Evolutionary conservation across 371 early-diverging fungal species (phyloP), one percentile per base, ranked within the genome.

Genomic region (Quaeritorhiza haematococci): DNA sequence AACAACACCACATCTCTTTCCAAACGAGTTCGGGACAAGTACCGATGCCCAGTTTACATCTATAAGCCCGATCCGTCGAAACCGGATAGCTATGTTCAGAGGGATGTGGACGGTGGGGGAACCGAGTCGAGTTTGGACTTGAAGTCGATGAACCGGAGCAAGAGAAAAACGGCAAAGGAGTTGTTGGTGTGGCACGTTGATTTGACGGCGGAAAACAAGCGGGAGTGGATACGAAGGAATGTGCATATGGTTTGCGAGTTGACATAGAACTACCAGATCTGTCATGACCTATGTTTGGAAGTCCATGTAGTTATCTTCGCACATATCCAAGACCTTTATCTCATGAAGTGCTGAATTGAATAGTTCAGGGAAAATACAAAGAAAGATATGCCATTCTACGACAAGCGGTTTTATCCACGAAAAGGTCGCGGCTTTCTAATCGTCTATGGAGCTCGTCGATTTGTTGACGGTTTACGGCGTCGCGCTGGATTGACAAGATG

Each of bases 351-450:
- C n/a, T n/a, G n/a, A n/a, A n/a, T n/a, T n/a, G n/a, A n/a, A n/a
- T n/a, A n/a, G n/a, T n/a, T n/a, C n/a, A n/a, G n/a, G n/a, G n/a
- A n/a, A n/a, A 71, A 55, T 72, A 75, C 6, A 75, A 62, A 7
- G 75, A 51, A 32, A 75, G 44, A 55, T 75, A 64, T 2, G 71
- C 71, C 75, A 75, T 75, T 8, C 75, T 33, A 30, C 75, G 34
- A 53, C 70, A 70, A 3, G 75, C 75, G 8, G 62, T 50, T 48
- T 70, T 69, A 47, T 75, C 75, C 10, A 72, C 71, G 46, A 75
- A 75, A n/a, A 75, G 46, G 45, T 72, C 72, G 42, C 68, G 51
- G 13, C 51, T 48, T n/a, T 49, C 64, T 23, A 75, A 61, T 24
- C 71, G 49, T 30, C 62, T 58, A 29, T 58, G 32, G 35, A 75